phyloP scores from a whole-genome alignment of 805 yeast species.

The Ogataea allantospora region DNA sequence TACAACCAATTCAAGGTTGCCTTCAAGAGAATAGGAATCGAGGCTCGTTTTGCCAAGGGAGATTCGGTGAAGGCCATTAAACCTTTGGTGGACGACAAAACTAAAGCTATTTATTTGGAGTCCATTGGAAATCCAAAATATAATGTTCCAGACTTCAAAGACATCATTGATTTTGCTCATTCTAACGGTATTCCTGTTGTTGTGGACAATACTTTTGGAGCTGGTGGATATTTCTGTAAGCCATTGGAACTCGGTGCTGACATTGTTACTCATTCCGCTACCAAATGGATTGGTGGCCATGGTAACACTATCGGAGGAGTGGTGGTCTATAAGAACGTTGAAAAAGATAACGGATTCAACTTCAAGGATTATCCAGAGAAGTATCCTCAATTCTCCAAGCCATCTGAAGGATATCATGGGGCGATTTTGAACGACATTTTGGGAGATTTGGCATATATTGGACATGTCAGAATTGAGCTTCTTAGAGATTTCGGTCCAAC shows the following conservation, averaged over 20 bases:
- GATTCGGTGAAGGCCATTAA: conserved; percentile 72
- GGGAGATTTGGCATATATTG: conserved; percentile 76
- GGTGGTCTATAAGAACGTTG: conserved; percentile 45
- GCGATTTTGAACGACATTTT: conserved; percentile 76
- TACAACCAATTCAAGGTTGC: conserved; percentile 93
- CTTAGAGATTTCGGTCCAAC: conserved; percentile 92
- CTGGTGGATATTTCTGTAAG: conserved; percentile 84
- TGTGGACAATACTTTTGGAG: conserved; percentile 96
- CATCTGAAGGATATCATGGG: conserved; percentile 94
- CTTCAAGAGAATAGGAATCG: conserved; percentile 80
- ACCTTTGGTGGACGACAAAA: conserved; percentile 71
- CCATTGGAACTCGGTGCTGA: conserved; percentile 92
- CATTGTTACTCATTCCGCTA: conserved; percentile 89
- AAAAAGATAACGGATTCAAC: conserved; percentile 88
- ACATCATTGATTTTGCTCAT: conserved; percentile 73
- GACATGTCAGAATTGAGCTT: conserved; percentile 77
- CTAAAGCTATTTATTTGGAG: conserved; percentile 88
- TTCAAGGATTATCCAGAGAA: conserved; percentile 83
- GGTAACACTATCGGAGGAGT: conserved; percentile 95
- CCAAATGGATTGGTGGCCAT: conserved; percentile 98
- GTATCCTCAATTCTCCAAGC: conserved; percentile 88
- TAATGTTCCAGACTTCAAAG: conserved; percentile 88
- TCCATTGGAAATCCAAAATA: conserved; percentile 91
- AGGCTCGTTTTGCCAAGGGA: conserved; percentile 80
- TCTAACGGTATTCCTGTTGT: conserved; percentile 85